Evolutionary conservation across 192 early-diverging fungal genomes (phyloP).

Genomic region (Dimargaris xerosporica): DNA sequence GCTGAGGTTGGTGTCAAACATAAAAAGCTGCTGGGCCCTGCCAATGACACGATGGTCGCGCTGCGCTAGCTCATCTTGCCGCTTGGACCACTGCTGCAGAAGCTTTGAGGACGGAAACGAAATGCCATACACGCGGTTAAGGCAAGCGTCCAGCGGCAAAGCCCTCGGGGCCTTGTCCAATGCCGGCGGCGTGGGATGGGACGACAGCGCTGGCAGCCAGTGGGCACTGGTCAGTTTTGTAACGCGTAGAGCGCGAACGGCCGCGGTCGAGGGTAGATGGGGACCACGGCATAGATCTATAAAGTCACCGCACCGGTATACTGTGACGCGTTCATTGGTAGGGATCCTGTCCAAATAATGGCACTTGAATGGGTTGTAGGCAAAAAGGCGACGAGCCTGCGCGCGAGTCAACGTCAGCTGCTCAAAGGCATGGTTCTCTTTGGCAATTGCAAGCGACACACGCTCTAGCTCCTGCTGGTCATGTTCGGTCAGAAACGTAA

Average conservation of each 20-base stretch:
- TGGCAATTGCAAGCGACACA: constrained; percentile 32
- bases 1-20: constrained; percentile 41
- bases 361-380: constrained; percentile 61
- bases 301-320: constrained; percentile 54
- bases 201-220: constrained; percentile 30
- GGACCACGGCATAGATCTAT: constrained; percentile 70
- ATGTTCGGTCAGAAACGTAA: constrained; percentile 31
- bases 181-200: neutral
- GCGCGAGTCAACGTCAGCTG: constrained; percentile 40
- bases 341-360: constrained; percentile 40
- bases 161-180: neutral
- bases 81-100: constrained; percentile 35
- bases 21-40: constrained; percentile 50
- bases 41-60: constrained; percentile 57
- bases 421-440: constrained; percentile 42
- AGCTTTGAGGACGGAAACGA: constrained; percentile 39
- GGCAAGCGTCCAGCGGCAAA: constrained; percentile 7
- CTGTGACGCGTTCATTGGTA: constrained; percentile 26
- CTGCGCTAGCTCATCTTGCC: constrained; percentile 26
- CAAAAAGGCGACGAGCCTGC: constrained; percentile 46
- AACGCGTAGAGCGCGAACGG: constrained; percentile 37
- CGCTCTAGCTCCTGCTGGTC: constrained; percentile 36
- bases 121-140: constrained; percentile 61
- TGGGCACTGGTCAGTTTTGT: constrained; percentile 41
- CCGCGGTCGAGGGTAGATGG: constrained; percentile 50